phyloP scores from a whole-genome alignment of 2,329 filamentous ascomycete species.

The Exophiala sp. region DNA sequence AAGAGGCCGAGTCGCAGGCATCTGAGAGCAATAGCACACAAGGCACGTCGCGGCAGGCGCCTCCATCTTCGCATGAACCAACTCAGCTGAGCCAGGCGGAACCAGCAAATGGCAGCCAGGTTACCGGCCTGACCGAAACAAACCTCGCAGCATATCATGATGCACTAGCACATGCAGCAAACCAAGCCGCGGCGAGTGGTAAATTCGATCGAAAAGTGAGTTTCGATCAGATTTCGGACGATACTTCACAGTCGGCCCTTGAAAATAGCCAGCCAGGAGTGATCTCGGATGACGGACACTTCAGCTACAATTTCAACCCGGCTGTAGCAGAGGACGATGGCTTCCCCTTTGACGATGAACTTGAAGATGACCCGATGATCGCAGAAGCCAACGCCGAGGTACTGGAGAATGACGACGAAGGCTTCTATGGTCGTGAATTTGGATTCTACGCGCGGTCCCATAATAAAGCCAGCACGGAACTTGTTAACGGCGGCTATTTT shows the following conservation, averaged over 20 bases:
- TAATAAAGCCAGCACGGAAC: constrained; percentile 52
- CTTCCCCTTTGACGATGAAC: constrained; percentile 58
- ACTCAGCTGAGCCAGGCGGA: neutral
- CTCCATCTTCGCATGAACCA: neutral
- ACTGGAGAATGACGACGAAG: constrained; percentile 85
- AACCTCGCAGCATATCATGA: constrained; percentile 74
- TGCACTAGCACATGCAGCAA: constrained; percentile 76
- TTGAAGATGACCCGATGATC: constrained; percentile 86
- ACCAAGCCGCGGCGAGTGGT: constrained; percentile 70
- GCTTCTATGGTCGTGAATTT: constrained; percentile 94
- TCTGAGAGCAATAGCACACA: neutral
- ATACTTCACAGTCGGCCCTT: constrained; percentile 36
- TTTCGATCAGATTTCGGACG: constrained; percentile 40
- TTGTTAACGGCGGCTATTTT: constrained; percentile 84
- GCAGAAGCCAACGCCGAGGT: constrained; percentile 93
- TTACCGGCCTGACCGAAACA: constrained; percentile 47
- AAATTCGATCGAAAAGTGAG: constrained; percentile 65
- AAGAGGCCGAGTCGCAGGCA: neutral
- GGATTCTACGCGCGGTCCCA: constrained; percentile 75
- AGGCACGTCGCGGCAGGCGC: neutral
- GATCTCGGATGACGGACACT: constrained; percentile 48
- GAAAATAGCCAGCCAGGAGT: constrained; percentile 43
- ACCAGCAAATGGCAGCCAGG: constrained; percentile 2
- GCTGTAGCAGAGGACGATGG: constrained; percentile 45
- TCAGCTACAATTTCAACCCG: constrained; percentile 44